Evolutionary conservation across 2,329 filamentous ascomycete genomes (phyloP), one percentile per base, ranked within the genome.

Genomic region (Cephalotrichum gorgonifer): DNA sequence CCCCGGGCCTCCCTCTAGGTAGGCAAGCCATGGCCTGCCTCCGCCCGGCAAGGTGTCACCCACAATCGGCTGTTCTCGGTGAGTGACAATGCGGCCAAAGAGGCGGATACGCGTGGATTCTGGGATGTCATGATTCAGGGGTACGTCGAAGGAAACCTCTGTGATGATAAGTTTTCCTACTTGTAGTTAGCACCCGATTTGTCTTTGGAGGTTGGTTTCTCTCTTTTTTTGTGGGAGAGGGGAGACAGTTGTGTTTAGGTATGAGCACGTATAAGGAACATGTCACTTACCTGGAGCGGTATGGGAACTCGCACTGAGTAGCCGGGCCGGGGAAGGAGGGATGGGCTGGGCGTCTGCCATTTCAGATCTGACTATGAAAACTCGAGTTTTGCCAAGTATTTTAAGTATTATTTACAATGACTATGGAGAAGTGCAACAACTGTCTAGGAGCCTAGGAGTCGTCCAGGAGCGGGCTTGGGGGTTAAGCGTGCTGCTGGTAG

Each of bases 131-230:
- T 95, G 86, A 68, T 95, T 86, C 53, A 87, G 75, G 3, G 90
- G 89, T 11, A 95, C 89, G 55, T 88, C 77, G 65, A 95, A 95
- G 71, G 88, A 85, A 58, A 91, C 76, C 63, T 95, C 89, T 2
- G 85, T 85, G 52, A 94, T 77, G 52, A 78, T 73, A 43, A 94
- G 73, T 60, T 83, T 84, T 44, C 88, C 88, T 88, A 48, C 25
- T 48, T 39, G 5, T 9, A 9, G 15, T 22, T 33, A 33, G 12
- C 15, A n/a, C n/a, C n/a, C n/a, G n/a, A n/a, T n/a, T n/a, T n/a
- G n/a, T n/a, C n/a, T n/a, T n/a, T n/a, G n/a, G n/a, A n/a, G n/a
- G n/a, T n/a, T n/a, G n/a, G n/a, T n/a, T n/a, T n/a, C n/a, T n/a
- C n/a, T n/a, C n/a, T n/a, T n/a, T n/a, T n/a, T n/a, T n/a, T n/a